Evolutionary conservation across 768 basidiomycete genomes (phyloP).

Genomic region (Mycena leptocephala): DNA sequence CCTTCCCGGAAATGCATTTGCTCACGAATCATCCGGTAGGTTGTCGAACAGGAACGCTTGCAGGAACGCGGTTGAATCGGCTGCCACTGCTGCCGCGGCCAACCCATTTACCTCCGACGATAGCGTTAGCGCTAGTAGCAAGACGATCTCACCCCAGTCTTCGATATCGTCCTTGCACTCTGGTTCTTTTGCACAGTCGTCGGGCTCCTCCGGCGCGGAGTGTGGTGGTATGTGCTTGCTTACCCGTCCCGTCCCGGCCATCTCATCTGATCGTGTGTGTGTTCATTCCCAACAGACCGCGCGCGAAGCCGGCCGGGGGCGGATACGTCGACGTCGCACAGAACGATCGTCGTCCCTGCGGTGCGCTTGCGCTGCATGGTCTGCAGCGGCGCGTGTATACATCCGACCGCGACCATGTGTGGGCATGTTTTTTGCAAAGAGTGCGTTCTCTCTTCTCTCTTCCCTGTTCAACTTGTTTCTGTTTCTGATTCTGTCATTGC

Average conservation of each 20-base stretch:
- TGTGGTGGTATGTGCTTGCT: not conserved
- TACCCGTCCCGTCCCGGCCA: too few species aligned
- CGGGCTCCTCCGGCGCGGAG: not conserved
- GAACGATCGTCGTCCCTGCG: not conserved
- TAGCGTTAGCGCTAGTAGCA: not conserved
- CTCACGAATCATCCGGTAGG: not conserved
- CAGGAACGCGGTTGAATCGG: not conserved
- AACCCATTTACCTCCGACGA: not conserved
- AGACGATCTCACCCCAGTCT: constrained; percentile 8
- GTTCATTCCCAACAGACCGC: too few species aligned
- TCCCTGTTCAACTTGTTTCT: not conserved
- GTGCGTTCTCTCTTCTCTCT: constrained; percentile 51
- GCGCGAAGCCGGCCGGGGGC: too few species aligned
- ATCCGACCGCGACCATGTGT: constrained; percentile 74
- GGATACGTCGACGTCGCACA: not conserved
- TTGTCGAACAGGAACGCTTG: not conserved
- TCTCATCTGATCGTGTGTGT: too few species aligned
- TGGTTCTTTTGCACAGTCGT: not conserved
- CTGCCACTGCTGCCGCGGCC: not conserved
- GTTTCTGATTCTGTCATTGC: not conserved
- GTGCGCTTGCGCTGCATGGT: constrained; percentile 58
- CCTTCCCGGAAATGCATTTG: not conserved
- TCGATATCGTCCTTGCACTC: constrained; percentile 9
- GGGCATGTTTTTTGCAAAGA: constrained; percentile 75
- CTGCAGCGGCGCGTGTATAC: constrained; percentile 62